Conservation (phyloP, 140 eudicot genomes). For the Eryngium alpinum region DNA sequence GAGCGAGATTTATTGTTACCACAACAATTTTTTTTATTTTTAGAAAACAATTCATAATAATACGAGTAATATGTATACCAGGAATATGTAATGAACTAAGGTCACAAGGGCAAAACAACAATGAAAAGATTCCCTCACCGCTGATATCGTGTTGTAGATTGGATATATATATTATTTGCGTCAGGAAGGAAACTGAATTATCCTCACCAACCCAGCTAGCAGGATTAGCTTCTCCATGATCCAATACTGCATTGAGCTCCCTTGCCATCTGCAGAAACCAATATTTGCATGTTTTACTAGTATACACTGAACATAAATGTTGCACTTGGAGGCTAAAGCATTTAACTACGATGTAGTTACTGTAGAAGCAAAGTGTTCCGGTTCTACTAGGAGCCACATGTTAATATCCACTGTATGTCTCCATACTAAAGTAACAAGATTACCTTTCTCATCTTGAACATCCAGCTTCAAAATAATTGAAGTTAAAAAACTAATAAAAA, state of each 20-base stretch:
- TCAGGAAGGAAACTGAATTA: constrained; percentile 62
- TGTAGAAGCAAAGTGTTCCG: too few relatives aligned
- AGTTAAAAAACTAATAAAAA: neutral
- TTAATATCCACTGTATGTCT: neutral
- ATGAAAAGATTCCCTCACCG: constrained; percentile 33
- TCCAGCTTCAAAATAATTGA: neutral
- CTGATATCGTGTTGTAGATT: constrained; percentile 45
- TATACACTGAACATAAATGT: neutral
- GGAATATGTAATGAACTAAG: too few relatives aligned
- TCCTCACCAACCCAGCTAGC: constrained; percentile 60
- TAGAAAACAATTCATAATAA: too few relatives aligned
- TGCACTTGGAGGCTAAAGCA: neutral
- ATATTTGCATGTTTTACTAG: neutral
- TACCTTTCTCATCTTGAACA: neutral
- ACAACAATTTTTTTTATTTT: too few relatives aligned
- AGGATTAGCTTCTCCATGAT: constrained; percentile 71
- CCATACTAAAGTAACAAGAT: neutral
- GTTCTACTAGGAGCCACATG: neutral
- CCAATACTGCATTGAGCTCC: constrained; percentile 83
- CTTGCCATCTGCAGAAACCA: constrained; percentile 79
- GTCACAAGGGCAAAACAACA: too few relatives aligned
- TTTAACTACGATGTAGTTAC: too few relatives aligned
- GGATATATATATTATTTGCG: constrained; percentile 59
- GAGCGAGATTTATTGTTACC: neutral
- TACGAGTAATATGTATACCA: too few relatives aligned